A percentile compares a stretch with the other conserved stretches of the same genome.
Conservation (phyloP, 352 stramenopile species). For the Saprolegnia diclina region DNA sequence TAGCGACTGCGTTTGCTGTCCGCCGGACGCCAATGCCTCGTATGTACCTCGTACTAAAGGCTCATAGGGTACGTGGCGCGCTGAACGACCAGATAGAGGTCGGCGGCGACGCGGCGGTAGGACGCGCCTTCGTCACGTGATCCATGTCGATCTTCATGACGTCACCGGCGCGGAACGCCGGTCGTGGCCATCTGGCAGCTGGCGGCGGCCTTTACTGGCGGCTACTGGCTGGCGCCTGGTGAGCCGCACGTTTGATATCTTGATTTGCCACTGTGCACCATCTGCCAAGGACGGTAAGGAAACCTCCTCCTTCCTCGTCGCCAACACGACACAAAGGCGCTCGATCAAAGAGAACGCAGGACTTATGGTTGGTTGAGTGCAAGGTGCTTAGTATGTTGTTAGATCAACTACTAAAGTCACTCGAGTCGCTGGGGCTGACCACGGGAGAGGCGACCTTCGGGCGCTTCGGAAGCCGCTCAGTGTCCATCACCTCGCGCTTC, state of each 20-base stretch:
- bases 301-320: neutral
- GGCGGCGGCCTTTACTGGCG: neutral
- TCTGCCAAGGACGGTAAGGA: neutral
- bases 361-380: neutral
- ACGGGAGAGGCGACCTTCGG: no score
- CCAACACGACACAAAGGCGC: neutral
- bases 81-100: no score
- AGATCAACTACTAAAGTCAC: no score
- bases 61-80: no score
- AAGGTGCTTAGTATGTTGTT: no score
- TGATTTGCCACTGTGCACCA: neutral
- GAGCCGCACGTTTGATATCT: slow-evolving; percentile 10
- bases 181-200: neutral
- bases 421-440: no score
- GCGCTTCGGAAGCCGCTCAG: no score
- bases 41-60: no score
- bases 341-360: neutral
- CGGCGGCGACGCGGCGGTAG: no score
- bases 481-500: no score
- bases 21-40: no score
- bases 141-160: slow-evolving; percentile 15
- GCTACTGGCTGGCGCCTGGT: neutral
- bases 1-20: no score
- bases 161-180: neutral
- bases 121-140: neutral